phyloP scores from a whole-genome alignment of 108 stramenopile genomes.

The Discostella pseudostelligera region DNA sequence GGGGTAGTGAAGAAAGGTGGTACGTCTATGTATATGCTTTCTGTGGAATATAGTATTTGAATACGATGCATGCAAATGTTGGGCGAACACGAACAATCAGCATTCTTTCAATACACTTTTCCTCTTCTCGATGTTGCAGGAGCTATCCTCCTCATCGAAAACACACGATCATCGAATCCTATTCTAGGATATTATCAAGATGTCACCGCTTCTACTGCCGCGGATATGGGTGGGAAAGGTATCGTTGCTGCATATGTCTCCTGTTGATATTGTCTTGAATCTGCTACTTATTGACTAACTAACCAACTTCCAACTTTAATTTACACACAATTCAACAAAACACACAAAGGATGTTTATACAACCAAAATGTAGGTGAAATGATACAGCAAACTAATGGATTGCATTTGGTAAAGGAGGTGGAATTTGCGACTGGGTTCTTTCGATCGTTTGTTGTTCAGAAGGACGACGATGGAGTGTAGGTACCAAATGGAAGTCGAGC shows the following conservation, averaged over 20 bases:
- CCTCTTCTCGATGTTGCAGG: conserved; percentile 9
- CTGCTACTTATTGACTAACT: too few species aligned
- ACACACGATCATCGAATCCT: conserved; percentile 69
- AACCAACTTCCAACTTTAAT: too few species aligned
- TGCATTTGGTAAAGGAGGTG: conserved; percentile 50
- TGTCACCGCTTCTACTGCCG: conserved; percentile 67
- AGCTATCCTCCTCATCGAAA: conserved; percentile 77
- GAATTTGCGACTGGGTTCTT: conserved; percentile 71
- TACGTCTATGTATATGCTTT: neutral
- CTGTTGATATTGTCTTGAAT: too few species aligned
- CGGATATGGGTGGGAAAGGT: conserved; percentile 72
- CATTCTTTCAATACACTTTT: neutral
- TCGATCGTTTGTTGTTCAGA: conserved; percentile 63
- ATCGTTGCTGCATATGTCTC: too few species aligned
- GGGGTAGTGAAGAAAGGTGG: conserved; percentile 54
- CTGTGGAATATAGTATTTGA: neutral
- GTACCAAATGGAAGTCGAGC: too few species aligned
- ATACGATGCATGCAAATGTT: too few species aligned
- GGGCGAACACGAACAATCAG: too few species aligned
- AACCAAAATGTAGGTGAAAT: conserved; percentile 79
- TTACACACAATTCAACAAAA: neutral
- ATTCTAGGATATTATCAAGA: conserved; percentile 80
- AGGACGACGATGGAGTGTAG: too few species aligned
- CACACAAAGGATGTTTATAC: conserved; percentile 70
- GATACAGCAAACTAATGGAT: conserved; percentile 48